Evolutionary conservation across 352 stramenopile genomes (phyloP).

Genomic region (Globisporangium cystogenes): DNA sequence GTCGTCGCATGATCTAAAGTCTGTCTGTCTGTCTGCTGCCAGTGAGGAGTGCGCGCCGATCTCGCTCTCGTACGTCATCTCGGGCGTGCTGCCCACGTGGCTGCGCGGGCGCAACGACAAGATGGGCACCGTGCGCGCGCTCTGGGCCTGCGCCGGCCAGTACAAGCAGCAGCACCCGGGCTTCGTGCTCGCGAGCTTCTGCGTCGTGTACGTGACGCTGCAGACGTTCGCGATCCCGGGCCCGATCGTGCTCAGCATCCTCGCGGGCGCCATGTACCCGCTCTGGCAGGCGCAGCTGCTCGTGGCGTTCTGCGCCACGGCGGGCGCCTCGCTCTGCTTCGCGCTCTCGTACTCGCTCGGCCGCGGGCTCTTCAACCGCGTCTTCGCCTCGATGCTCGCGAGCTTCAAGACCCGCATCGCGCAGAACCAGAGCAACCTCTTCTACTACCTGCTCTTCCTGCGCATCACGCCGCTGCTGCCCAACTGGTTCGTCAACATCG

Average conservation of each 20-base stretch:
- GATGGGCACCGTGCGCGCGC: conserved; percentile 70
- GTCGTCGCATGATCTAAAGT: no score
- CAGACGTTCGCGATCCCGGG: conserved; percentile 88
- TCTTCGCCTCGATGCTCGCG: conserved; percentile 69
- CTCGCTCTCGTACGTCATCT: conserved; percentile 73
- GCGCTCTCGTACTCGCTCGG: conserved; percentile 83
- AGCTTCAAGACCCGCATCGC: conserved; percentile 81
- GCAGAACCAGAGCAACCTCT: conserved; percentile 78
- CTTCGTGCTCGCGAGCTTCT: conserved; percentile 79
- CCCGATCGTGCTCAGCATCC: conserved; percentile 82
- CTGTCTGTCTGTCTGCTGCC: not conserved
- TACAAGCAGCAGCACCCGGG: conserved; percentile 71
- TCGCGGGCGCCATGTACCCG: conserved; percentile 86
- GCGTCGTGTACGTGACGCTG: conserved; percentile 80
- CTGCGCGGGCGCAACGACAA: conserved; percentile 81
- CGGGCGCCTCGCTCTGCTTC: conserved; percentile 78
- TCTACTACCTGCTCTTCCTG: conserved; percentile 90
- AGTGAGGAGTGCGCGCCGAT: conserved; percentile 65
- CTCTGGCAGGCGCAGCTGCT: conserved; percentile 73
- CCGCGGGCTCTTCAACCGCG: conserved; percentile 56
- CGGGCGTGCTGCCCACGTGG: conserved; percentile 72
- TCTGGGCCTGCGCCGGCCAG: conserved; percentile 71
- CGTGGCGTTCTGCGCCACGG: conserved; percentile 80
- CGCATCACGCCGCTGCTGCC: conserved; percentile 82
- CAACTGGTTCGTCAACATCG: conserved; percentile 91